These are phyloP conservation scores for Cryptococcus hybrid DNA, from an alignment of 1,284 basidiomycete species.

Conservation along the genomic window DNA sequence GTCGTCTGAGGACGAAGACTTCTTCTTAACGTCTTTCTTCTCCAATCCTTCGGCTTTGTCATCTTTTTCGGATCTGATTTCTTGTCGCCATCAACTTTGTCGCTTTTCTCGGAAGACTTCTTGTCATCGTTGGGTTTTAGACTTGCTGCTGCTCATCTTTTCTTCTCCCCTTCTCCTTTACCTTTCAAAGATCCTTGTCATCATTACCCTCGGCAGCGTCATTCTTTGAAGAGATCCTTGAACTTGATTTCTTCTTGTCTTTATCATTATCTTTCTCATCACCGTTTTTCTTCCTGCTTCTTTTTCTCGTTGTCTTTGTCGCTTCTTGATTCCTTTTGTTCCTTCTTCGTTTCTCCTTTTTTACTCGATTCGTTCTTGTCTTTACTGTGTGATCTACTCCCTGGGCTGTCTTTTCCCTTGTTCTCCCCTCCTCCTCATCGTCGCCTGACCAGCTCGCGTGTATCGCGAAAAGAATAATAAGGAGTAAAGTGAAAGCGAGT, in stretches of 20 bases:
- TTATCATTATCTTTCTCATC: not conserved
- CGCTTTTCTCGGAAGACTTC: not conserved
- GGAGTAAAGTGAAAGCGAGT: conserved; percentile 17
- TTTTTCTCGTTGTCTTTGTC: not conserved
- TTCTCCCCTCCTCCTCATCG: not conserved
- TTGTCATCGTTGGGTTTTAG: not conserved
- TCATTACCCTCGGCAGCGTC: not conserved
- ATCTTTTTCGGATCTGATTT: not conserved
- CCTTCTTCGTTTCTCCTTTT: not conserved
- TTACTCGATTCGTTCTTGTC: conserved; percentile 1
- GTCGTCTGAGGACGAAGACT: not conserved
- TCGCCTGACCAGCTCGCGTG: conserved; percentile 16
- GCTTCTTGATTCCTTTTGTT: not conserved
- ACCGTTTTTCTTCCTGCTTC: not conserved
- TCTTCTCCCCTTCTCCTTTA: conserved; percentile 1
- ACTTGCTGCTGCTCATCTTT: not conserved
- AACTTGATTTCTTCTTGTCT: not conserved
- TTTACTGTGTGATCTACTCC: not conserved
- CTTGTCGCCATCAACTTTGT: not conserved
- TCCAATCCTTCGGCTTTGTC: not conserved
- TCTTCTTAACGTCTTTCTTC: not conserved
- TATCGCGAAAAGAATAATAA: conserved; percentile 21
- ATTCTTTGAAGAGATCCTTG: not conserved
- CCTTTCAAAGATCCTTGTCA: not conserved
- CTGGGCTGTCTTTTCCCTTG: not conserved